A percentile compares a stretch with the other conserved stretches of the same genome.
Evolutionary conservation across 805 yeast species (phyloP).

Genomic region (Tetrapisispora phaffii): DNA sequence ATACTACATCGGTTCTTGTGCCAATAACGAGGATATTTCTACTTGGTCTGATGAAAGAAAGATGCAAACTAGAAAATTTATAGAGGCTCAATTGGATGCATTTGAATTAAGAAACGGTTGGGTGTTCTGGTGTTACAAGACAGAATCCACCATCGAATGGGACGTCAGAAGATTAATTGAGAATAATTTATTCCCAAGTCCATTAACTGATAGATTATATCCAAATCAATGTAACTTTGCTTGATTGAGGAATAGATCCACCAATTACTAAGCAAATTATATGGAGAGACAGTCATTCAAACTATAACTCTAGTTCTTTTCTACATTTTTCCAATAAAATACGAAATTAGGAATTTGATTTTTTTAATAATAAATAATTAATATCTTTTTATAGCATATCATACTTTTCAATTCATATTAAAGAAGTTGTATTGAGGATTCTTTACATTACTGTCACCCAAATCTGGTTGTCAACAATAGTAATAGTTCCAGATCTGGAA

Average conservation of each 20-base stretch:
- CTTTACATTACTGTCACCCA: too few species aligned
- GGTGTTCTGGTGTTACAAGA: constrained; percentile 92
- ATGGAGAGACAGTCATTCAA: too few species aligned
- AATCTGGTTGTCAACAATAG: too few species aligned
- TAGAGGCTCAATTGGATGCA: constrained; percentile 90
- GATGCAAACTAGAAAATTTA: constrained; percentile 50
- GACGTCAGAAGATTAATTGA: constrained; percentile 54
- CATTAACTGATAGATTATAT: constrained; percentile 56
- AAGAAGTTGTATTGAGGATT: too few species aligned
- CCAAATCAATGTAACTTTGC: constrained; percentile 50
- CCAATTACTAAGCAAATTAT: background rate
- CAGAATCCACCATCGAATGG: constrained; percentile 80
- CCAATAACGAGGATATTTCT: constrained; percentile 34
- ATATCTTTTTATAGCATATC: too few species aligned
- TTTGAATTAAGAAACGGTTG: constrained; percentile 70
- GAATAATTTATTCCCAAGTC: constrained; percentile 69
- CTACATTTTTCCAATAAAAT: too few species aligned
- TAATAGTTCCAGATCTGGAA: too few species aligned
- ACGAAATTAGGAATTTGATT: too few species aligned
- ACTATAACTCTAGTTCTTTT: too few species aligned
- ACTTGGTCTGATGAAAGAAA: constrained; percentile 54
- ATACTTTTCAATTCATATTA: too few species aligned
- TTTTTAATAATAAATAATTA: too few species aligned
- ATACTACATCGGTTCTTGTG: constrained; percentile 51
- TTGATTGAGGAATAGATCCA: background rate